Conservation (phyloP, 192 early-diverging fungal species). For the Glomus cerebriforme region DNA sequence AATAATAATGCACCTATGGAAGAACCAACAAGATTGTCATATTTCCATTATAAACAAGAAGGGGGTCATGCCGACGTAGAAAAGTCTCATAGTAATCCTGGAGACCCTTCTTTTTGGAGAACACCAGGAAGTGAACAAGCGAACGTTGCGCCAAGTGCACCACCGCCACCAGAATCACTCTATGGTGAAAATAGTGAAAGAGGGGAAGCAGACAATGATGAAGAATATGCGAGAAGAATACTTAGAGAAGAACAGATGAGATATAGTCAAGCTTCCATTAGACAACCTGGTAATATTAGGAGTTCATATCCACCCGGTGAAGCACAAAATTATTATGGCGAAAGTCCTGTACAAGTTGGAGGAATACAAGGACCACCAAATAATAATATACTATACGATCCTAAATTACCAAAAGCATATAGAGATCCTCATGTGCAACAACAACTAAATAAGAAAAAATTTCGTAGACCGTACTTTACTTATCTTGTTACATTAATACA, state of each 20-base stretch:
- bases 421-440: constrained; percentile 41
- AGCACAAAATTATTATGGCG: neutral
- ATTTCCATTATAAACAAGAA: neutral
- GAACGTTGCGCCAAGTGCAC: constrained; percentile 12
- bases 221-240: constrained; percentile 13
- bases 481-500: constrained; percentile 46
- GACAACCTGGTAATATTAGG: no score
- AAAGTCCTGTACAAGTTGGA: neutral
- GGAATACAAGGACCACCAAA: neutral
- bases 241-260: constrained; percentile 12
- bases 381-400: neutral
- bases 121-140: neutral
- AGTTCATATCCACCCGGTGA: neutral
- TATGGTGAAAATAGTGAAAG: neutral
- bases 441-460: constrained; percentile 36
- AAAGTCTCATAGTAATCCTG: neutral
- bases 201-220: neutral
- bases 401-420: constrained; percentile 34
- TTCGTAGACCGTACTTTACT: constrained; percentile 48
- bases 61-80: no score
- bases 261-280: neutral
- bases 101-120: neutral
- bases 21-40: neutral
- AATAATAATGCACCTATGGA: neutral
- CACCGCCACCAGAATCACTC: constrained; percentile 20